Percentiles rank a stretch among this genome's conserved stretches.
phyloP scores from a whole-genome alignment of 2,329 filamentous ascomycete genomes.

The Microsporum audouinii region DNA sequence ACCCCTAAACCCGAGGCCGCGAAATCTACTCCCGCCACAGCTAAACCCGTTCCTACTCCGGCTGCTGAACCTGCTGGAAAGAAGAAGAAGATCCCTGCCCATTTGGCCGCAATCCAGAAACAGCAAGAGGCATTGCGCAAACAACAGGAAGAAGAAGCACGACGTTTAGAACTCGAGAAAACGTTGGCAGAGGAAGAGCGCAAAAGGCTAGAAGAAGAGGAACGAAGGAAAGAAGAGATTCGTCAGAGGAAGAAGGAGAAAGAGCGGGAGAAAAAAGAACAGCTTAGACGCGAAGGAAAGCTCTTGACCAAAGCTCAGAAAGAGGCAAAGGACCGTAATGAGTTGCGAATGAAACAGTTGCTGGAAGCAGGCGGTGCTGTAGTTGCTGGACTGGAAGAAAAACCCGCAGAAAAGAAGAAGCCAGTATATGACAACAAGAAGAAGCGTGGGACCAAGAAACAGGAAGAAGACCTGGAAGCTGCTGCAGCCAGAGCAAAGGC shows the following conservation, averaged over 20 bases:
- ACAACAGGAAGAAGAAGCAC: conserved; percentile 38
- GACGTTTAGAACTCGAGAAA: conserved; percentile 29
- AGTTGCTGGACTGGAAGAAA: conserved; percentile 36
- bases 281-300: conserved; percentile 39
- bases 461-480: conserved; percentile 44
- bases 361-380: conserved; percentile 35
- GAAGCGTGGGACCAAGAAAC: conserved; percentile 52
- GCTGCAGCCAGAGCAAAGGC: conserved; percentile 37
- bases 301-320: conserved; percentile 40
- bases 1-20: conserved; percentile 37
- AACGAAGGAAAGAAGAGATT: conserved; percentile 36
- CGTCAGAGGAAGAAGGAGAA: conserved; percentile 39
- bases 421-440: conserved; percentile 65
- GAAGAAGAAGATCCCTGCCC: conserved; percentile 71
- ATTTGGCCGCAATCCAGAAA: conserved; percentile 40
- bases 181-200: conserved; percentile 31
- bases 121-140: conserved; percentile 37
- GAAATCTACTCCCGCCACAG: conserved; percentile 36
- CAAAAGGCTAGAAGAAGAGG: conserved; percentile 34
- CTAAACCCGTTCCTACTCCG: conserved; percentile 26
- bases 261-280: conserved; percentile 41
- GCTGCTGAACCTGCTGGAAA: conserved; percentile 41
- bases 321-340: conserved; percentile 37
- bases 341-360: conserved; percentile 40
- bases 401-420: conserved; percentile 60